These are phyloP conservation scores for Phialemoniopsis sp. DNA, from an alignment of 2,329 filamentous ascomycete species.

Conservation along the genomic window DNA sequence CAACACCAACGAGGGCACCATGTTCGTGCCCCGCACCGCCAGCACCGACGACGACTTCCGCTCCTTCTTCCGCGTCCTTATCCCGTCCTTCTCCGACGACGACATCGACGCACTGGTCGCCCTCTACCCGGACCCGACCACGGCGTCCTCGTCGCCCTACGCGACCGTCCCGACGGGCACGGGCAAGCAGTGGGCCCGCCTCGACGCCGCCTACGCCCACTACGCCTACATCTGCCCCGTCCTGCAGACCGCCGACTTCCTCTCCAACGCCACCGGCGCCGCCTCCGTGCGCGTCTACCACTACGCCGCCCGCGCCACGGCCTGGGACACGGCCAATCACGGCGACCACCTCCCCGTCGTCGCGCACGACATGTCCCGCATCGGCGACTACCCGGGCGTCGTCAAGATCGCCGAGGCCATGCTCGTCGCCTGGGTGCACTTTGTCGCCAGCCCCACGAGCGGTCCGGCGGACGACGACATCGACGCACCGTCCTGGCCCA, in stretches of 20 bases:
- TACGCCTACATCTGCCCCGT: constrained; percentile 64
- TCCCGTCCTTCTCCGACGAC: constrained; percentile 47
- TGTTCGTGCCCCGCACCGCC: constrained; percentile 53
- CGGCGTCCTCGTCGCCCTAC: constrained; percentile 30
- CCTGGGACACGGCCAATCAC: constrained; percentile 38
- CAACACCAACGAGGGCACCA: constrained; percentile 64
- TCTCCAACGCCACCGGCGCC: constrained; percentile 18
- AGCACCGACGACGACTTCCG: constrained; percentile 47
- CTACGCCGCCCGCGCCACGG: constrained; percentile 43
- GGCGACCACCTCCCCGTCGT: constrained; percentile 40
- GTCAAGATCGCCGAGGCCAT: constrained; percentile 31
- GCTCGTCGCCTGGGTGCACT: constrained; percentile 36
- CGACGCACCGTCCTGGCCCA: no score
- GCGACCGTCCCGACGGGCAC: constrained; percentile 27
- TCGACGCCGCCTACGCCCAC: constrained; percentile 58
- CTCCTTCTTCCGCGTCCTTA: constrained; percentile 55
- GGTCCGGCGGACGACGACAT: constrained; percentile 9
- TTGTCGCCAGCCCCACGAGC: constrained; percentile 15
- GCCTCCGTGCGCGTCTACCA: constrained; percentile 51
- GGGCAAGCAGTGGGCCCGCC: constrained; percentile 52
- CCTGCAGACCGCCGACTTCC: constrained; percentile 50
- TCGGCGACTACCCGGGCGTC: constrained; percentile 30
- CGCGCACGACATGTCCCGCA: constrained; percentile 31
- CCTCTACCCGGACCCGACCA: constrained; percentile 59
- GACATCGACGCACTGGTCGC: constrained; percentile 52